Base-by-base conservation (phyloP, 2,329 filamentous ascomycete species). In the Cladosporium sp. region DNA sequence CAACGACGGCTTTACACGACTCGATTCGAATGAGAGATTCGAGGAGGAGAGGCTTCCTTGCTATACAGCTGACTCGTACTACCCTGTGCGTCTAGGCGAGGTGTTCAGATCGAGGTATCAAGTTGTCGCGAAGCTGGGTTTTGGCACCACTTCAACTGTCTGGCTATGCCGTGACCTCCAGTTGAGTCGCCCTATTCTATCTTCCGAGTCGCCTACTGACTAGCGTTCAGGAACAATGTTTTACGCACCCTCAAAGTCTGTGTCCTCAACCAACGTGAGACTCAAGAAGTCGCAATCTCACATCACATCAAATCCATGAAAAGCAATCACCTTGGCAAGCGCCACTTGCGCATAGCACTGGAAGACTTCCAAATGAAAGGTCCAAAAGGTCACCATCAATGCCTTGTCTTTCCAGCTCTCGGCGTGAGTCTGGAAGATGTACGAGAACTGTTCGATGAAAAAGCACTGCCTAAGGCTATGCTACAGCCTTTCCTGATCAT, bases 401-500 rank as follows among this genome's bases (percentile, higher is more conserved):
- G 30, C 11, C 30, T 34, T 9, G 30, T 34, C 3, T 34, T 34
- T 12, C 8, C 30, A 34, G 30, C 30, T 34, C 30, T 34, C 11
- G 30, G 11, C 11, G 11, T 34, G 30, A 34, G 30, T 12, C 11
- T 34, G 8, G 30, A 12, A 11, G 11, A 34, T 12, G 8, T 34
- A 34, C 30, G 11, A 12, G 30, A 12, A 11, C 11, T 9, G 11
- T 12, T 34, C 30, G 45, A 49, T n/a, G 45, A 34, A 9, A 15
- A 28, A 2, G 45, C 22, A 6, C 12, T 34, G 14, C 15, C 28
- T n/a, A 61, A 37, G 57, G 58, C 15, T 39, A 45, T 9, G 63
- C 69, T 3, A 61, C 67, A 22, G 73, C 73, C 55, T 47, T 69
- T n/a, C 59, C 69, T 17, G 20, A 42, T 3, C 67, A 69, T 58